Base-by-base conservation (phyloP, 768 basidiomycete genomes). In the Rhizopogon vulgaris region DNA sequence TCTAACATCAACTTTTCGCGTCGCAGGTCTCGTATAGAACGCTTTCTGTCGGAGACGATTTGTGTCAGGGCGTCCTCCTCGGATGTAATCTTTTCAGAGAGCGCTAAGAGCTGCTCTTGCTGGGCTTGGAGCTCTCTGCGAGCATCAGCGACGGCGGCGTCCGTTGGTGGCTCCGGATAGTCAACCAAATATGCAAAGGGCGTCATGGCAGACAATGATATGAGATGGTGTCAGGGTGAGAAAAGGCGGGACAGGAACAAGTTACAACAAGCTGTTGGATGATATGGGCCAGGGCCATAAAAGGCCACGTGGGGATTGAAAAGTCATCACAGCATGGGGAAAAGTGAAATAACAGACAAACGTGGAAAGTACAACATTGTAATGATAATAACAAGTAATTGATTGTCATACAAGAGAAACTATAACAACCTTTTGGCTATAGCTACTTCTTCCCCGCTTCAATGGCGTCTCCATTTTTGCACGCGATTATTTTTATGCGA, bases 401-500 rank as follows among this genome's bases (percentile, higher is more conserved):
- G 18, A 37, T 12, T 36, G 32, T 42, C 22, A 34, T 34, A 42
- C 22, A 22, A 22, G 22, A 22, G 22, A 22, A 22, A 3, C 22
- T 22, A 22, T 22, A 22, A 22, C 22, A 22, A 22, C 22, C 22
- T 22, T 22, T 22, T 22, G 22, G 3, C 22, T 22, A 22, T 22
- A 22, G 3, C 58, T 65, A 89, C 71, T 90, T 90, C 78, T 90
- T 93, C 52, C 80, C 83, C 22, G 83, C 79, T 60, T 91, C 88
- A 41, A 90, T 83, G 15, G 86, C 89, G 58, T 94, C 92, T 32
- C 89, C 91, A 63, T 90, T 90, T 79, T 97, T 98, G 76, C 95
- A 97, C 5, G 96, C 95, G 57, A 99, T 94, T 54, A 99, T 97
- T 77, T 97, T 96, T 70, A 96, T 91, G 67, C 88, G 83, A 27